phyloP scores from a whole-genome alignment of 768 basidiomycete genomes.

The Lepiota brunneoincarnata region DNA sequence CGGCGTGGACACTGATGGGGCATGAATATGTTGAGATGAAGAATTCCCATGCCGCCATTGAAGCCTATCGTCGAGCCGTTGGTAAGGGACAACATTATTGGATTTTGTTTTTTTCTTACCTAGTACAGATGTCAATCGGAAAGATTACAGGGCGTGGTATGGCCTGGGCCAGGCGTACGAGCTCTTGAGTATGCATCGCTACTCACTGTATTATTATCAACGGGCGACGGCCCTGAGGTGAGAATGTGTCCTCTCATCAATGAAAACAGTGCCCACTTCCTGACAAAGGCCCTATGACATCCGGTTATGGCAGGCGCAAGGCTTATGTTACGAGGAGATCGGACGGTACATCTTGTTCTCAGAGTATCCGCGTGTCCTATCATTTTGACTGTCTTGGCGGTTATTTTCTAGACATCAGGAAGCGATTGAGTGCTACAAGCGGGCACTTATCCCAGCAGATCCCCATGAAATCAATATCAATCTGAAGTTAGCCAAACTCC shows the following conservation, averaged over 20 bases:
- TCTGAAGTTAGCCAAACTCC: conserved; percentile 71
- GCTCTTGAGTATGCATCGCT: conserved; percentile 93
- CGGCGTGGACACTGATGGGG: conserved; percentile 99
- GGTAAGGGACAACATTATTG: conserved; percentile 48
- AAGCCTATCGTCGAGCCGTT: conserved; percentile 93
- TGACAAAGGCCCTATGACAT: conserved; percentile 84
- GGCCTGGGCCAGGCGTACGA: conserved; percentile 98
- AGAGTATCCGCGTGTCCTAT: background rate
- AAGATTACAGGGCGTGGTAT: conserved; percentile 98
- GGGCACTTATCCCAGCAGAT: conserved; percentile 82
- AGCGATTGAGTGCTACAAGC: conserved; percentile 88
- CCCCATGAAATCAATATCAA: conserved; percentile 72
- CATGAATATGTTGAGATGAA: conserved; percentile 99
- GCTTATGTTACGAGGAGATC: conserved; percentile 90
- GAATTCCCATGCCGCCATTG: conserved; percentile 98
- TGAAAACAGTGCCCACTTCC: background rate
- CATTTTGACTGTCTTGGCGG: background rate
- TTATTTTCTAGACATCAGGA: conserved; percentile 62
- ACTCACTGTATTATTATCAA: conserved; percentile 95
- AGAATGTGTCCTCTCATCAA: conserved; percentile 13
- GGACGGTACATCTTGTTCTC: conserved; percentile 50
- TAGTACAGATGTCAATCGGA: conserved; percentile 82
- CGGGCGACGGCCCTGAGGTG: conserved; percentile 90
- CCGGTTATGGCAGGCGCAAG: conserved; percentile 94
- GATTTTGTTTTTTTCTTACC: background rate